Base-by-base conservation (phyloP, 208 protist genomes). In the Crithidia sp. region DNA sequence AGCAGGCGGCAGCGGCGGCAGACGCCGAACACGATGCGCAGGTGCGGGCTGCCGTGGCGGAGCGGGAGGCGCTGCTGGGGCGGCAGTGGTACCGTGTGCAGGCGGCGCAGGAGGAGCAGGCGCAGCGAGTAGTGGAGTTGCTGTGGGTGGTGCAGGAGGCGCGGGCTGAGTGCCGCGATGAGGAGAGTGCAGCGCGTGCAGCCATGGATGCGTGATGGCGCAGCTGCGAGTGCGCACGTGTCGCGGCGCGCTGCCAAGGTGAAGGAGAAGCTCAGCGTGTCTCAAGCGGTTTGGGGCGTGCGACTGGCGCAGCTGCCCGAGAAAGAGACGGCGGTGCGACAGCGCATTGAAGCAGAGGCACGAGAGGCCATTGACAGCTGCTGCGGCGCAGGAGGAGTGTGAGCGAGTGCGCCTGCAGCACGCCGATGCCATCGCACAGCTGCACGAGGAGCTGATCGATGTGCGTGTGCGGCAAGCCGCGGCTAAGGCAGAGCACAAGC, bases 61-160 rank as follows among this genome's bases (percentile, higher is more conserved):
- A 71, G 49, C 43, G 36, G 10, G 72, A 68, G 41, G 50, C 49
- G 44, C 65, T 53, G 63, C 65, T 63, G 13, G 67, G 39, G 12
- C 65, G 40, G 37, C 49, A 50, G 72, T 43, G 39, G 44, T 45
- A 55, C 19, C 52, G 72, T 41, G 44, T 59, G 17, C 63, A 66
- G 56, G 44, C 53, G 8, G 47, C 39, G 12, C 63, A 68, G 55
- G 41, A 45, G 2, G 28, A 17, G 45, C 16, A 52, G 5, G 56
- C 13, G 0, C 9, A 5, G 36, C 39, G 8, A 28, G 9, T 63
- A 19, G 14, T 54, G 19, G 49, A n/a, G 17, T 50, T 77, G n/a
- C 12, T 56, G 19, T 67, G 19, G 68, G 59, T 16, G 0, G 61
- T 58, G 73, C 19, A 7, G 12, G 17, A 19, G 2, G 17, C 5